Conservation (phyloP, 148 eudicot species). For the Simmondsia chinensis region DNA sequence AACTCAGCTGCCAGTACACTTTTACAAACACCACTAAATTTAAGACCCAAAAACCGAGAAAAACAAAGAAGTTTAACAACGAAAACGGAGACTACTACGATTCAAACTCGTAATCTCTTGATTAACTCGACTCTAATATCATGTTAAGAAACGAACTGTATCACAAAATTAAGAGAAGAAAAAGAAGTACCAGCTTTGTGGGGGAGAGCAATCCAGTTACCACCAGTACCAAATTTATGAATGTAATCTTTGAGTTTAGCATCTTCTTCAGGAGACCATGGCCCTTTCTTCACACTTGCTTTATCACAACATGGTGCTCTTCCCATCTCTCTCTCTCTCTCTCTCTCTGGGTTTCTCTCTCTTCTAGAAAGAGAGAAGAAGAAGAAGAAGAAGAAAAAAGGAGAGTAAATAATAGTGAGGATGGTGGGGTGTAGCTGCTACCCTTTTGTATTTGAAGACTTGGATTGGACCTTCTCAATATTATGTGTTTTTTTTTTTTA, state of each 20-base stretch:
- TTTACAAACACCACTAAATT: too few species aligned
- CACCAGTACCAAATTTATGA: slow-evolving; percentile 48
- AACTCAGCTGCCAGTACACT: too few species aligned
- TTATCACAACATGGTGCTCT: slow-evolving; percentile 92
- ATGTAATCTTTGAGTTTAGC: slow-evolving; percentile 62
- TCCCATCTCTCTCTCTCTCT: slow-evolving; percentile 42
- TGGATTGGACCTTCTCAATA: too few species aligned
- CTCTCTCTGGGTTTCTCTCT: neutral
- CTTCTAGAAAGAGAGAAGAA: too few species aligned
- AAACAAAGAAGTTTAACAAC: too few species aligned
- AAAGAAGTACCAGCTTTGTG: slow-evolving; percentile 51
- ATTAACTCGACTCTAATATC: too few species aligned
- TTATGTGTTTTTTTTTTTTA: too few species aligned
- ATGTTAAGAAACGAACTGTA: neutral
- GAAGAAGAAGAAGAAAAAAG: too few species aligned
- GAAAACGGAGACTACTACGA: too few species aligned
- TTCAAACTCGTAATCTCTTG: too few species aligned
- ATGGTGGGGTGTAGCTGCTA: slow-evolving; percentile 3
- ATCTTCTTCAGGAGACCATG: slow-evolving; percentile 92
- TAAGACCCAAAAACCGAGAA: too few species aligned
- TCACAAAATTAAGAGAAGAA: neutral
- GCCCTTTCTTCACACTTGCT: slow-evolving; percentile 84
- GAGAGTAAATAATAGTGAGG: too few species aligned
- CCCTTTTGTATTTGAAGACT: slow-evolving; percentile 8
- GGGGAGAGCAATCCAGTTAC: slow-evolving; percentile 79